Evolutionary conservation across 371 early-diverging fungal species (phyloP), one percentile per base, ranked within the genome.

Genomic region (Rhizopus delemar): DNA sequence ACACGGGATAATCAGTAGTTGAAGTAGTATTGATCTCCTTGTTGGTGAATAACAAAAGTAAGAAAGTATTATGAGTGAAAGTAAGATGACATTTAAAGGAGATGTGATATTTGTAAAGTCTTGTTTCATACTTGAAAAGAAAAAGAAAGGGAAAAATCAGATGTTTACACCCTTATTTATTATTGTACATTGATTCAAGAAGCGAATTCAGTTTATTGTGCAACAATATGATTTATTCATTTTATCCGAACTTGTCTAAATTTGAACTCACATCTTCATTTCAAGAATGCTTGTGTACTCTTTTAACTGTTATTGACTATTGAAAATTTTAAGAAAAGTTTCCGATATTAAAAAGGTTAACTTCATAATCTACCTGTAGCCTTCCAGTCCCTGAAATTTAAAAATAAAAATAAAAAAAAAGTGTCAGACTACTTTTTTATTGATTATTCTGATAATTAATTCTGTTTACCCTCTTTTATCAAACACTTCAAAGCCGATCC

Each of bases 401-500:
- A 22, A 22, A 22, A 22, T 22, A 22, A 22, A 22, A 22, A 22
- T 1, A 22, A 22, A 1, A 22, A 22, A 22, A 22, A 22, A 22
- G 22, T 22, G 22, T 22, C 22, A 22, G 22, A 22, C 22, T 22
- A 22, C 22, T 22, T 22, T 22, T 22, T 22, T 22, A 22, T 22
- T 22, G 22, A 22, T 22, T 22, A 22, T 22, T 22, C 22, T 22
- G 22, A 22, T 22, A 22, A 22, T 22, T 22, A 22, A 22, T 22
- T 22, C 0, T 22, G 22, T 22, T 22, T 22, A 22, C 22, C 22
- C 22, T 22, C 93, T 71, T 65, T 88, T 87, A 41, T 96, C 96
- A 0, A 94, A 88, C 15, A 96, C 84, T 59, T 90, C 89, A 62
- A 95, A 92, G 8, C 96, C 97, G 0, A 74, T 77, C 45, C 85